Evolutionary conservation across 2,329 filamentous ascomycete species (phyloP).

Genomic region (Pleurostoma richardsiae): DNA sequence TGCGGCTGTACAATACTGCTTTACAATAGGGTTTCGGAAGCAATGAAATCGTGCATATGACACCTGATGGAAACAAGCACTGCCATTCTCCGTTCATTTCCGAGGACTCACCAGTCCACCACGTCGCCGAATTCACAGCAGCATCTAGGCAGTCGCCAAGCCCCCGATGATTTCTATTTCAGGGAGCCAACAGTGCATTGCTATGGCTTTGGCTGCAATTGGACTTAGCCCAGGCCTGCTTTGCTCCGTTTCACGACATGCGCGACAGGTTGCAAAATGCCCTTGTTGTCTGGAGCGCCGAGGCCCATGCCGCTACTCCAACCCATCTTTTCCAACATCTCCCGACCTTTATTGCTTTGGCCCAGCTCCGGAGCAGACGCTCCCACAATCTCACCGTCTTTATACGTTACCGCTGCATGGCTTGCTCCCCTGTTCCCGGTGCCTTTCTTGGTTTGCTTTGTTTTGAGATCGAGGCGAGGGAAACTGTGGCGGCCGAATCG

Average conservation of each 20-base stretch:
- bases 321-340: constrained; percentile 95
- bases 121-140: no score
- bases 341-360: constrained; percentile 73
- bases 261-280: constrained; percentile 78
- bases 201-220: background rate
- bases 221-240: constrained; percentile 66
- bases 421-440: constrained; percentile 11
- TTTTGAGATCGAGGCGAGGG: constrained; percentile 40
- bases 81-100: background rate
- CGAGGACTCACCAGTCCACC: no score
- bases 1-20: constrained; percentile 68
- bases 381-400: constrained; percentile 85
- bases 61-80: constrained; percentile 15
- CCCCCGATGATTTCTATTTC: no score
- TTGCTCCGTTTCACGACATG: constrained; percentile 85
- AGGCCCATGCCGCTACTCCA: constrained; percentile 85
- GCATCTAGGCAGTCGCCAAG: no score
- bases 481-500: constrained; percentile 51
- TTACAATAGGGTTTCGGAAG: constrained; percentile 56
- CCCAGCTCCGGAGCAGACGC: constrained; percentile 80
- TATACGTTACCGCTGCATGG: constrained; percentile 51
- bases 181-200: no score
- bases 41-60: constrained; percentile 60
- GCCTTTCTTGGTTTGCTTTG: constrained; percentile 13
- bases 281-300: constrained; percentile 77